These are phyloP conservation scores for Cercospora canescens DNA, from an alignment of 2,329 filamentous ascomycete species.

Conservation along the genomic window DNA sequence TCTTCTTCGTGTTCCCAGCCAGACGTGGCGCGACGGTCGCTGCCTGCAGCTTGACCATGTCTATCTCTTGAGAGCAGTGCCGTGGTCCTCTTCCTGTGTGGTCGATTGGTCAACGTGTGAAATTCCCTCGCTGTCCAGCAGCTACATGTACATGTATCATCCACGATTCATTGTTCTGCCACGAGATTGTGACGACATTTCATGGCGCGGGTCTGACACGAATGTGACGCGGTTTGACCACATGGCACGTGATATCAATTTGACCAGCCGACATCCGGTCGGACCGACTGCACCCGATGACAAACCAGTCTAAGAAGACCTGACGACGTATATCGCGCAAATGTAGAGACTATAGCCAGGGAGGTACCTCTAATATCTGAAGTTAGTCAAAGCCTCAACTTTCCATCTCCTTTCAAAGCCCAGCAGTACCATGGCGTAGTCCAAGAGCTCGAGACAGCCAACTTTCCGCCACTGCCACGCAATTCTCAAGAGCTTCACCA, in stretches of 20 bases:
- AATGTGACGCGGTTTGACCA: background rate
- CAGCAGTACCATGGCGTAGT: constrained; percentile 21
- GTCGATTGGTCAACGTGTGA: background rate
- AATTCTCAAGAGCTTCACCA: background rate
- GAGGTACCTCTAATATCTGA: background rate
- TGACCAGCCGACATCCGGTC: background rate
- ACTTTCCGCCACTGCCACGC: background rate
- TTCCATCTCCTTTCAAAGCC: background rate
- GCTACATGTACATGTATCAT: too few species aligned
- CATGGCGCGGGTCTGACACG: background rate
- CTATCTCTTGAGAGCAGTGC: background rate
- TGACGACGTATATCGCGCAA: constrained; percentile 4
- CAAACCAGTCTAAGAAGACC: background rate
- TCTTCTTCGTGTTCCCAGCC: constrained; percentile 17
- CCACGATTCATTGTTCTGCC: background rate
- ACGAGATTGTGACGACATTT: constrained; percentile 5
- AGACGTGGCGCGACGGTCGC: constrained; percentile 37
- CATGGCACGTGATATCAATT: background rate
- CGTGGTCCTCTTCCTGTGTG: background rate
- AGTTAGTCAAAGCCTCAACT: background rate
- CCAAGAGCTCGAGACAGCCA: background rate
- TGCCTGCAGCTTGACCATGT: constrained; percentile 50
- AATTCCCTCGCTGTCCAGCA: constrained; percentile 1
- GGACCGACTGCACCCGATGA: constrained; percentile 1
- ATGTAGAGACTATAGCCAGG: background rate